Evolutionary conservation across 495 filamentous ascomycete genomes (phyloP), one percentile per base, ranked within the genome.

Genomic region (Penicillium nucicola): DNA sequence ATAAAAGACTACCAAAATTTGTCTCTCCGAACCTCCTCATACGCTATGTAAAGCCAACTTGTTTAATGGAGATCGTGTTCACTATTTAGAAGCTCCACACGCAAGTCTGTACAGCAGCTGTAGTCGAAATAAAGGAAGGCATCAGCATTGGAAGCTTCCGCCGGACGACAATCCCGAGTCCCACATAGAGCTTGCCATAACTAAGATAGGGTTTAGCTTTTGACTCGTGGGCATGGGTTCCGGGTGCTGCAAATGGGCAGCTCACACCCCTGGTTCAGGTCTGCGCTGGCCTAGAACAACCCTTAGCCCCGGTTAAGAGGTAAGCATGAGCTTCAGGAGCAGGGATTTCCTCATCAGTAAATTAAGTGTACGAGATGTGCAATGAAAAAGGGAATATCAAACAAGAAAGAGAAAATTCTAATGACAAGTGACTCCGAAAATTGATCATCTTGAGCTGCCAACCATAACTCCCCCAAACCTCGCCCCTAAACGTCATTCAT

Each of bases 211-310:
- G 28, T 11, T 34, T 17, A 28, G 5, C 28, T 46, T 51, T 9
- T 56, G 14, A 64, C 58, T 64, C 42, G 61, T 35, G 61, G 61
- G 48, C 61, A 35, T 58, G 6, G 23, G 32, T 42, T 45, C 60
- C 60, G 60, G 23, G 25, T 14, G 36, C 17, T 13, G 19, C 19
- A 22, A 34, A 31, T n/a, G 14, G n/a, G 3, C 17, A 1, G 7
- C 12, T n/a, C 8, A 10, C 12, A 48, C n/a, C 42, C 56, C 47
- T 43, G 45, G 51, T 28, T 46, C 41, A 32, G 17, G 25, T 17
- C 14, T 8, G 6, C 6, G 1, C 39, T 11, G 25, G 34, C 12
- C 33, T 31, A 25, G 22, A 45, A 10, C 8, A 23, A 34, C 9
- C 9, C 7, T 28, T 1, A 28, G 25, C 25, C 2, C 25, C 7